Base-by-base conservation (phyloP, 257 asterid genomes). In the Primulina eburnea region DNA sequence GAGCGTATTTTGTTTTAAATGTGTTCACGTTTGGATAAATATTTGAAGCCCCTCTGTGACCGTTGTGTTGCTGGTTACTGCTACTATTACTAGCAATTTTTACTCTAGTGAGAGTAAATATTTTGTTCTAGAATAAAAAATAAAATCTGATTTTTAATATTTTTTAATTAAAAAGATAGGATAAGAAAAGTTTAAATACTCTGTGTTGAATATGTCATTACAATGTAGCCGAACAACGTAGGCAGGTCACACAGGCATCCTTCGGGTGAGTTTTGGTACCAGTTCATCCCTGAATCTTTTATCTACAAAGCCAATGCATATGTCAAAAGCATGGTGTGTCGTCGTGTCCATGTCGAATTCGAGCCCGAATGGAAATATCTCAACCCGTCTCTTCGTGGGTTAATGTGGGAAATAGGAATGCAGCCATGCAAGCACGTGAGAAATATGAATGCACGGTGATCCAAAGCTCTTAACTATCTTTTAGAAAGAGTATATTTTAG, bases 21-120 rank as follows among this genome's bases (percentile, higher is more conserved):
- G 96, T 68, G 53, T 64, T 91, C 97, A 91, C 96, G 96, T 79
- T 87, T 78, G 81, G 75, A 69, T 61, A 34, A 78, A 77, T 59
- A 68, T 69, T 78, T 80, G 77, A 70, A 73, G 67, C 81, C 69
- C 74, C 52, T 89, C 80, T 83, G 85, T 89, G 96, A 87, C 89
- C 88, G 90, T 85, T 81, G 32, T 28, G 50, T 14, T 53, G 30
- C 30, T 28, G 30, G 30, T 28, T 28, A 28, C 30, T 28, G 30
- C 30, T 28, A 32, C 34, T 32, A 32, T 5, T 67, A 2, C 12
- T 21, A 24, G 17, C 35, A 30, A 7, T 16, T 64, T 24, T 53
- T 20, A 32, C 52, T 9, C 52, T 40, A 40, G 52, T 40, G 52
- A 17, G 52, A 40, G 17, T 40, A 40, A 40, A 24, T 53, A 37